Conservation (phyloP, 345 rosid species). For the Gossypium mustelinum region DNA sequence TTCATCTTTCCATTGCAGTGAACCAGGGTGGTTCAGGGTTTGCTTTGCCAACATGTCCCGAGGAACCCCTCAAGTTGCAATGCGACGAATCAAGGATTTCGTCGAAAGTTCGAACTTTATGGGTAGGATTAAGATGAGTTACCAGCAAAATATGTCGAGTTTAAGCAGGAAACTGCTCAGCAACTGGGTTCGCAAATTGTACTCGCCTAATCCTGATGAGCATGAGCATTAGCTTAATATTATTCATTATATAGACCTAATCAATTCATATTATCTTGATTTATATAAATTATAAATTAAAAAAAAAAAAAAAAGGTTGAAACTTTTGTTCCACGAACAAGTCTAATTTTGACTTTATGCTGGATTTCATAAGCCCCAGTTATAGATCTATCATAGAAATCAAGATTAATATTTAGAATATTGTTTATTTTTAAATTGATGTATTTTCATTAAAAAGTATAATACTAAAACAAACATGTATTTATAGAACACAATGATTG, state of each 20-base stretch:
- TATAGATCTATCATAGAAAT: too few species aligned
- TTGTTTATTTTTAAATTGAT: too few species aligned
- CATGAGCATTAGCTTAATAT: slow-evolving; percentile 26
- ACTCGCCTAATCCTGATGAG: slow-evolving; percentile 18
- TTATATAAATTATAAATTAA: not conserved
- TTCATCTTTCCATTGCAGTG: slow-evolving; percentile 72
- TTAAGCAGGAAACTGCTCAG: slow-evolving; percentile 26
- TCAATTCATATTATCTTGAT: too few species aligned
- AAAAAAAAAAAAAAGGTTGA: not conserved
- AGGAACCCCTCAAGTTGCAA: slow-evolving; percentile 40
- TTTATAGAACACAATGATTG: too few species aligned
- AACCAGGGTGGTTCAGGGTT: slow-evolving; percentile 87
- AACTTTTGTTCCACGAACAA: not conserved
- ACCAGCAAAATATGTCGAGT: slow-evolving; percentile 16
- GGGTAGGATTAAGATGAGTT: not conserved
- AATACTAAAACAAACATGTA: too few species aligned
- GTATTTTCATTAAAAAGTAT: too few species aligned
- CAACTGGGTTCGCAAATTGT: slow-evolving; percentile 41
- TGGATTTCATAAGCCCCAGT: too few species aligned
- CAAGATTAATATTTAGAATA: too few species aligned
- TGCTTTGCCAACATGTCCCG: slow-evolving; percentile 73
- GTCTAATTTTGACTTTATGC: not conserved
- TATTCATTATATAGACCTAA: too few species aligned
- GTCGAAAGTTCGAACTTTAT: slow-evolving; percentile 16
- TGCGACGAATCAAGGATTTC: slow-evolving; percentile 45